Base-by-base conservation (phyloP, 2,329 filamentous ascomycete species). In the Epichloe typhina region DNA sequence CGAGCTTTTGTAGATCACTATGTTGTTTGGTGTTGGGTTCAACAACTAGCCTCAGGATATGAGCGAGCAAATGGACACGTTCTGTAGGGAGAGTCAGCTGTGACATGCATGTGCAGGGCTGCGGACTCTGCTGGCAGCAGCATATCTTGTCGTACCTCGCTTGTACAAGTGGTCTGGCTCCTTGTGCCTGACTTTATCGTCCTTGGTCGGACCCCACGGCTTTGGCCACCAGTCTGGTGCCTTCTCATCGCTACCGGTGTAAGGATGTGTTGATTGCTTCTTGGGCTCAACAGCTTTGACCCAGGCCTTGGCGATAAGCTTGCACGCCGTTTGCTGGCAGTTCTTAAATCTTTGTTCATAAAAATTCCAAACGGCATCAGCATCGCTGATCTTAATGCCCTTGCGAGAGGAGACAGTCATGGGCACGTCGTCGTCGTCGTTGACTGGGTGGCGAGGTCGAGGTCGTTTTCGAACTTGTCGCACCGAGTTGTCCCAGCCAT, bases 91-190 rank as follows among this genome's bases (percentile, higher is more conserved):
- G 12, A 37, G 26, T 47, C 42, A 47, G 49, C 45, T 36, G 43
- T 26, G 23, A 17, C 31, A 31, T 26, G 23, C 23, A 21, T 9
- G 23, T 23, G 23, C 13, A 21, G 2, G n/a, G n/a, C n/a, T n/a
- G 21, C 23, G n/a, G n/a, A 33, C n/a, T 49, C 46, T 12, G 17
- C 12, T 23, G 8, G n/a, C 15, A 41, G 13, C 11, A 46, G 8
- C 21, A 43, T n/a, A 17, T 17, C 17, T 17, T 1, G 38, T 26
- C 69, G 59, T 64, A 86, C 83, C 81, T 59, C 75, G 70, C 62
- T 84, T 86, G 58, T 77, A 77, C 46, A 86, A 68, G 65, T 88
- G 85, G 59, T 88, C 84, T 1, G 84, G 85, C 64, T 88, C 84
- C 59, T 79, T 83, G 62, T 87, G 84, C 12, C 78, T 72, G 49